phyloP scores from a whole-genome alignment of 371 early-diverging fungal genomes.

The Batkoa obscura region DNA sequence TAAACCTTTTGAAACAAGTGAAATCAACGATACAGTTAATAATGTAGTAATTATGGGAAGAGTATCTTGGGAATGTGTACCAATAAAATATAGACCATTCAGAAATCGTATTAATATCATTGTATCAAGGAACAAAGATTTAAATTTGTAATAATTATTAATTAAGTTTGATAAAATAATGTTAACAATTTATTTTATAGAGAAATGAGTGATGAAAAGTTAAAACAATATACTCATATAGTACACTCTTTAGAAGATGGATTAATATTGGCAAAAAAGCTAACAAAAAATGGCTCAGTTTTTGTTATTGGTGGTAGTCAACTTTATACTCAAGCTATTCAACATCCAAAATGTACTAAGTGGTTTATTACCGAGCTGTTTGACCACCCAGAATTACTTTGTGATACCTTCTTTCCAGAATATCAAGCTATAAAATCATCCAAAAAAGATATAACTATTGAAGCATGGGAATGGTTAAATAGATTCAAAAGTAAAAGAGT shows the following conservation, averaged over 20 bases:
- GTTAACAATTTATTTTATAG: neutral
- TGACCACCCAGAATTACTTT: neutral
- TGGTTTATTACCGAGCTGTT: constrained; percentile 5
- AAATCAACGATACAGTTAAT: neutral
- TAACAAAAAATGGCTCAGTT: neutral
- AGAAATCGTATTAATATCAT: neutral
- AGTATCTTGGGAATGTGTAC: constrained; percentile 4
- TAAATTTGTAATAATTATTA: neutral
- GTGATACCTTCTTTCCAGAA: constrained; percentile 4
- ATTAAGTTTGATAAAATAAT: neutral
- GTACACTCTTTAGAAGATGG: neutral
- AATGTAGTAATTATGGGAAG: constrained; percentile 6
- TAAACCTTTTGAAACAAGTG: neutral
- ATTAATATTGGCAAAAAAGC: neutral
- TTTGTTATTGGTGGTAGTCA: constrained; percentile 5
- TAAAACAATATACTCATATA: neutral
- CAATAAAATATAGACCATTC: constrained; percentile 1
- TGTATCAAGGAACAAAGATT: neutral
- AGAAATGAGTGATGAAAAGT: neutral
- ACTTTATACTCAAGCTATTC: neutral
- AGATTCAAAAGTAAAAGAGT: no score
- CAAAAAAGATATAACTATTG: no score
- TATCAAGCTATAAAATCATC: neutral
- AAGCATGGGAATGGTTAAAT: no score
- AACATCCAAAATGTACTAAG: constrained; percentile 1